These are phyloP conservation scores for Fusarium circinatum DNA, from an alignment of 2,329 filamentous ascomycete genomes.

Conservation along the genomic window DNA sequence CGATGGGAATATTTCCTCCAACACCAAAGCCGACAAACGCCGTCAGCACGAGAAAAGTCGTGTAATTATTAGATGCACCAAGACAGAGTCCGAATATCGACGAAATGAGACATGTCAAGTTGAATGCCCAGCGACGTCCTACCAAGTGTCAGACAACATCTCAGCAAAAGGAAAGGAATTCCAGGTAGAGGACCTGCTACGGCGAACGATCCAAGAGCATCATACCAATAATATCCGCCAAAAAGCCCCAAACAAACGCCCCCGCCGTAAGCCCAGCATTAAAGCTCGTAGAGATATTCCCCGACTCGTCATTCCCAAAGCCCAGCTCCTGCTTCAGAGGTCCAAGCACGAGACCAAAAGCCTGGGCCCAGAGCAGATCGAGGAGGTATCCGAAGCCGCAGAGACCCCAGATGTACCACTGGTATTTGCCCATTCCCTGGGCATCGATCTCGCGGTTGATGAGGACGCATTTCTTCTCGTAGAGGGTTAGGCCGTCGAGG, in stretches of 20 bases:
- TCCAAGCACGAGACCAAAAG: conserved; percentile 64
- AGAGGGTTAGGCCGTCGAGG: conserved; percentile 44
- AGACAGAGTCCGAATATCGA: conserved; percentile 64
- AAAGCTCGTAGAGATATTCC: conserved; percentile 65
- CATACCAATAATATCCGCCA: conserved; percentile 61
- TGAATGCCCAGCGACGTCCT: conserved; percentile 66
- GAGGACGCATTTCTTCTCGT: conserved; percentile 51
- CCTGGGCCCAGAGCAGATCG: conserved; percentile 68
- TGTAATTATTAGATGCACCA: conserved; percentile 60
- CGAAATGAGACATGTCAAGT: conserved; percentile 65
- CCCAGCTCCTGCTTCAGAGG: conserved; percentile 67
- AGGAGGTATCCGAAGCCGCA: conserved; percentile 66
- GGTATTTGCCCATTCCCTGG: conserved; percentile 64
- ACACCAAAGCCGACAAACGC: conserved; percentile 65
- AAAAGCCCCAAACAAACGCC: conserved; percentile 64
- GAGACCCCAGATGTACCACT: conserved; percentile 62
- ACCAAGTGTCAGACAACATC: neutral
- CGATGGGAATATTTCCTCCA: conserved; percentile 65
- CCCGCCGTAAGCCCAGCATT: conserved; percentile 65
- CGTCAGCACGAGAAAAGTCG: conserved; percentile 61
- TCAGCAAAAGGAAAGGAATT: neutral
- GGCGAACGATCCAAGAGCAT: neutral
- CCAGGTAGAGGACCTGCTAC: conserved; percentile 1
- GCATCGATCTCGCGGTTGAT: conserved; percentile 58
- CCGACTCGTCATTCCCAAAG: conserved; percentile 52